These are phyloP conservation scores for Naganishia randhawae DNA, from an alignment of 768 basidiomycete species.

Conservation along the genomic window DNA sequence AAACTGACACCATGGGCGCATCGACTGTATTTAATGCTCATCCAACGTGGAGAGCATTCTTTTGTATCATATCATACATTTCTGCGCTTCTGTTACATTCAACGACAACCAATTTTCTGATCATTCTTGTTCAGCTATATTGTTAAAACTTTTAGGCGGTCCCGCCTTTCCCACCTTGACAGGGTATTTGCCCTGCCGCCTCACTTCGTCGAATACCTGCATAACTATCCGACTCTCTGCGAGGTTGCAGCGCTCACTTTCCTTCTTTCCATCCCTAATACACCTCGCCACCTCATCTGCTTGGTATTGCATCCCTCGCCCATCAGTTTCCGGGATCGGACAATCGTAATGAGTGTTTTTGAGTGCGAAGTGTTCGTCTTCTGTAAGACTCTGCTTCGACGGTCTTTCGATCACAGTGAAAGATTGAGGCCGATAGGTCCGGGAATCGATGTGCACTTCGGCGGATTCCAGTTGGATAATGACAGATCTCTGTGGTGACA, in stretches of 20 bases:
- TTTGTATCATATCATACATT: constrained; percentile 21
- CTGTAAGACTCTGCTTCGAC: constrained; percentile 51
- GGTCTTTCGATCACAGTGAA: constrained; percentile 63
- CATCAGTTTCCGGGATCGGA: constrained; percentile 46
- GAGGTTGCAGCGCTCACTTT: constrained; percentile 72
- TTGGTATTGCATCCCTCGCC: constrained; percentile 76
- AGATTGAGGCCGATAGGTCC: constrained; percentile 64
- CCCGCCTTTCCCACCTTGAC: constrained; percentile 50
- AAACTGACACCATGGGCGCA: background rate
- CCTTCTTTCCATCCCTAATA: constrained; percentile 65
- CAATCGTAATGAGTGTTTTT: constrained; percentile 55
- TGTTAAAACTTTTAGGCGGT: background rate
- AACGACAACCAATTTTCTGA: too few relatives aligned
- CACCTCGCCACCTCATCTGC: constrained; percentile 83
- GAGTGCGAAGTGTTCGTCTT: constrained; percentile 12
- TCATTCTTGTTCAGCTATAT: background rate
- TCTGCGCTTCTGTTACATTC: background rate
- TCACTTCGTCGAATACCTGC: constrained; percentile 78
- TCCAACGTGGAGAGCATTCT: background rate
- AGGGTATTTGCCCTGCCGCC: constrained; percentile 62
- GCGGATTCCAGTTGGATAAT: constrained; percentile 73
- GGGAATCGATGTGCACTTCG: constrained; percentile 61
- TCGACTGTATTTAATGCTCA: constrained; percentile 19
- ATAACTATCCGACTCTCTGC: constrained; percentile 76
- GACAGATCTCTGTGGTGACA: constrained; percentile 32